phyloP scores from a whole-genome alignment of 805 yeast species.

The Ogataea sp. region DNA sequence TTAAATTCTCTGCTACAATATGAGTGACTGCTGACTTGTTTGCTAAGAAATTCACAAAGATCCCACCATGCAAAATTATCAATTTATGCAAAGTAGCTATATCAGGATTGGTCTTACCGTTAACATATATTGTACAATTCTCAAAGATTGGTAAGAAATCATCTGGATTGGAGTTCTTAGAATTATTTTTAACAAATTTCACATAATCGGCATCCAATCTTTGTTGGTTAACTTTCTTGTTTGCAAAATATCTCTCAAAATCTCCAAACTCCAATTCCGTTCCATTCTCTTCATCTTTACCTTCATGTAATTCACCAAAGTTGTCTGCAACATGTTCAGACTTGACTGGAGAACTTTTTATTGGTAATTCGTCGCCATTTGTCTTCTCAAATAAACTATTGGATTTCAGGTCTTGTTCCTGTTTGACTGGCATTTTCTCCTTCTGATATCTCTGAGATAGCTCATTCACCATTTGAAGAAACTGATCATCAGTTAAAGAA shows the following conservation, averaged over 20 bases:
- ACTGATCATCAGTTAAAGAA: slow-evolving; percentile 30
- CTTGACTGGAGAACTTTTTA: not conserved
- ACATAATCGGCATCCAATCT: slow-evolving; percentile 41
- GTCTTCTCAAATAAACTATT: too few species aligned
- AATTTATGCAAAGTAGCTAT: slow-evolving; percentile 61
- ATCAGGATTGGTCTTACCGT: slow-evolving; percentile 85
- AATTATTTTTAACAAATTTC: slow-evolving; percentile 39
- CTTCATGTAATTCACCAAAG: slow-evolving; percentile 1
- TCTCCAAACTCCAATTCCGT: slow-evolving; percentile 51
- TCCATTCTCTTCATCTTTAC: slow-evolving; percentile 24
- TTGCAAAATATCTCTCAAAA: slow-evolving; percentile 53
- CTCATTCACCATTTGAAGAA: slow-evolving; percentile 25
- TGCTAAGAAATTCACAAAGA: slow-evolving; percentile 55
- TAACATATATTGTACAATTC: slow-evolving; percentile 67
- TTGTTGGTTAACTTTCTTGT: slow-evolving; percentile 58
- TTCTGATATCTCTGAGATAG: not conserved
- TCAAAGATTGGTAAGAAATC: slow-evolving; percentile 44
- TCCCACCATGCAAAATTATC: slow-evolving; percentile 75
- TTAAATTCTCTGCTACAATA: slow-evolving; percentile 69
- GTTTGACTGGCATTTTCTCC: not conserved
- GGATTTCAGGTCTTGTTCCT: not conserved
- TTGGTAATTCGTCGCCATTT: too few species aligned
- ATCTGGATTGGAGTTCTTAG: slow-evolving; percentile 37
- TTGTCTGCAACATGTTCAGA: not conserved
- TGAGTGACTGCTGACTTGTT: slow-evolving; percentile 77